Base-by-base conservation (phyloP, 305 asterid species). In the Solanum chacoense region DNA sequence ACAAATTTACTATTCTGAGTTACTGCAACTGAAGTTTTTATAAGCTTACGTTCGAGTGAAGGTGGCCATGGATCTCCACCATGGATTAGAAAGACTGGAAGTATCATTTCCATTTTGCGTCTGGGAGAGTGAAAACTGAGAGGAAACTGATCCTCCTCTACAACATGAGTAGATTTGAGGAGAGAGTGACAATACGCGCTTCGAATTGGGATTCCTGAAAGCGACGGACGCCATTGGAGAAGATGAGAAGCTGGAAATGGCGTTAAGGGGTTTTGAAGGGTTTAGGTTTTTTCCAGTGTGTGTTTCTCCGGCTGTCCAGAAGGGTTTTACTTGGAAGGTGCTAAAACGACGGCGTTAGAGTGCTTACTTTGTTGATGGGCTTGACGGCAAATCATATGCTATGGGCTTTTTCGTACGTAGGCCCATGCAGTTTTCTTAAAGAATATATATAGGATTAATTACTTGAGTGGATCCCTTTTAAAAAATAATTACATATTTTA, bases 11-110 rank as follows among this genome's bases (percentile, higher is more conserved):
- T 1, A 0, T 40, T n/a, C 1, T 42, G 85, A 80, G 69, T 5
- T 81, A 45, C 86, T 18, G 40, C 13, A 29, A 1, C 1, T 16
- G 20, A 81, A 81, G 18, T 29, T 29, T 28, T 18, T 22, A 20
- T 59, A 85, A 88, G 71, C 92, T 92, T 93, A 97, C 99, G 96
- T 97, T 90, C 99, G 97, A 63, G 92, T 95, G 89, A 97, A 97
- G 86, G 99, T 97, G 50, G 99, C 99, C 99, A 96, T 97, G 91
- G 98, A 97, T 95, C 99, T 96, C 98, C 98, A 95, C 96, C 97
- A 94, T 0, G 95, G 98, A 86, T 92, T 94, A 90, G 93, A 73
- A 31, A 32, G n/a, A 4, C 80, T 26, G 73, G 91, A 89, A 88
- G 86, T 28, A 40, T 90, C 96, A 91, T 92, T 88, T 1, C 93